phyloP scores from a whole-genome alignment of 1,139 yeast species.

The Debaryomycetaceae sp. region DNA sequence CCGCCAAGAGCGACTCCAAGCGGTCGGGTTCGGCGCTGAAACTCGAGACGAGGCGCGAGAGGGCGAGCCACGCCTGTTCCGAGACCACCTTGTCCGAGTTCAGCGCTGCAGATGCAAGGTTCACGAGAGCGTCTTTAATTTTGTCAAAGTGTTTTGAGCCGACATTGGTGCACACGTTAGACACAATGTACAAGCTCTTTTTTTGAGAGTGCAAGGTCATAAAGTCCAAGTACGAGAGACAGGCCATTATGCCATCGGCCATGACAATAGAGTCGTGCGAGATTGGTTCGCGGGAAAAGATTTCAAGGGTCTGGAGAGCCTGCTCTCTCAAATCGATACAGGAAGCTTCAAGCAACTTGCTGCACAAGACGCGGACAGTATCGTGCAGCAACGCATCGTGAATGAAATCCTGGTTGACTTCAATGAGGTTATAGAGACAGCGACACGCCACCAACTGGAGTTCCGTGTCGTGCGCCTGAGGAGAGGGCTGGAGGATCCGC shows the following conservation, averaged over 20 bases:
- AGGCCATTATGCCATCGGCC: slow-evolving; percentile 56
- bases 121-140: slow-evolving; percentile 49
- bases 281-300: slow-evolving; percentile 49
- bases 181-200: slow-evolving; percentile 66
- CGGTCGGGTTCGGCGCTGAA: slow-evolving; percentile 34
- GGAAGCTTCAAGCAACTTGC: slow-evolving; percentile 61
- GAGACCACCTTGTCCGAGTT: slow-evolving; percentile 56
- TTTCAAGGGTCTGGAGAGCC: slow-evolving; percentile 67
- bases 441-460: slow-evolving; percentile 77
- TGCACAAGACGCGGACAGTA: slow-evolving; percentile 56
- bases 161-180: slow-evolving; percentile 57
- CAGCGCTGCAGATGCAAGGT: slow-evolving; percentile 49
- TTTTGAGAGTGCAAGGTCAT: slow-evolving; percentile 86
- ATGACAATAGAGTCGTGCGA: slow-evolving; percentile 36
- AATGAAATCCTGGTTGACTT: slow-evolving; percentile 60
- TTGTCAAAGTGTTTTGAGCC: slow-evolving; percentile 32
- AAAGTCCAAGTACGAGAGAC: slow-evolving; percentile 72
- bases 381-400: slow-evolving; percentile 56
- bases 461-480: slow-evolving; percentile 58
- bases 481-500: slow-evolving; percentile 46
- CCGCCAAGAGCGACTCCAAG: slow-evolving; percentile 35
- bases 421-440: slow-evolving; percentile 72
- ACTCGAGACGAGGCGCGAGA: slow-evolving; percentile 50
- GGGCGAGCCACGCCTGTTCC: slow-evolving; percentile 59
- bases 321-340: slow-evolving; percentile 92